Percentiles rank a stretch among this genome's conserved stretches.
Conservation (phyloP, 1,284 basidiomycete genomes). For the Earliella scabrosa region DNA sequence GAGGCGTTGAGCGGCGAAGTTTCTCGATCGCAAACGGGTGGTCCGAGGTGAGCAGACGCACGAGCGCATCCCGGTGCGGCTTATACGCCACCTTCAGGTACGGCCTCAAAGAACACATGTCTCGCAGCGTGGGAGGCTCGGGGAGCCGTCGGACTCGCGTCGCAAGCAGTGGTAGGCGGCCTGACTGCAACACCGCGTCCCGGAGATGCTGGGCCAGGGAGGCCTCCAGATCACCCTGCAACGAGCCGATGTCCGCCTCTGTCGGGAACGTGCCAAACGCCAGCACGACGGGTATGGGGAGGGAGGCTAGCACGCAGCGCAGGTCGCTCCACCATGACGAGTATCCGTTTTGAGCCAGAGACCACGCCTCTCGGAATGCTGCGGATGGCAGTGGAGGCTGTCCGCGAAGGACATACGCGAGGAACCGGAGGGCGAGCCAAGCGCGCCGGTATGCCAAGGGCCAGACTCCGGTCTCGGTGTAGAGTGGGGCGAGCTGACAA, state of each 20-base stretch:
- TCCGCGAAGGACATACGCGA: slow-evolving; percentile 1
- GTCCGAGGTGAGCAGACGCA: neutral
- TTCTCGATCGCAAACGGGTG: neutral
- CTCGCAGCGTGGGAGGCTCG: neutral
- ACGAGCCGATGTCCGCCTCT: neutral
- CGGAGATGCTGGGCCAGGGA: neutral
- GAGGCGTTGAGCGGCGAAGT: neutral
- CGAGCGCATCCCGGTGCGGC: neutral
- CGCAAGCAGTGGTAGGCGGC: neutral
- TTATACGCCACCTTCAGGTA: neutral
- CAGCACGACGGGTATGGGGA: neutral
- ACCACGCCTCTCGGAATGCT: neutral
- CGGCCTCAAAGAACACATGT: neutral
- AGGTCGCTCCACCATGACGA: neutral
- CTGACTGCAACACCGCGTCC: neutral
- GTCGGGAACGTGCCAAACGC: neutral
- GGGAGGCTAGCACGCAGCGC: neutral
- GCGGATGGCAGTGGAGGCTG: neutral
- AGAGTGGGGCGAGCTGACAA: neutral
- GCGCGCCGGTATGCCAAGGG: slow-evolving; percentile 5
- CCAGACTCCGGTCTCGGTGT: slow-evolving; percentile 11
- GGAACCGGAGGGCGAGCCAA: neutral
- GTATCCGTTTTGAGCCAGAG: neutral
- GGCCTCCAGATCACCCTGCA: neutral
- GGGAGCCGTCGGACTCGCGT: neutral